Percentiles rank a stretch among this genome's conserved stretches.
These are phyloP conservation scores for Capronia coronata DNA, from an alignment of 2,329 filamentous ascomycete species.

Conservation along the genomic window DNA sequence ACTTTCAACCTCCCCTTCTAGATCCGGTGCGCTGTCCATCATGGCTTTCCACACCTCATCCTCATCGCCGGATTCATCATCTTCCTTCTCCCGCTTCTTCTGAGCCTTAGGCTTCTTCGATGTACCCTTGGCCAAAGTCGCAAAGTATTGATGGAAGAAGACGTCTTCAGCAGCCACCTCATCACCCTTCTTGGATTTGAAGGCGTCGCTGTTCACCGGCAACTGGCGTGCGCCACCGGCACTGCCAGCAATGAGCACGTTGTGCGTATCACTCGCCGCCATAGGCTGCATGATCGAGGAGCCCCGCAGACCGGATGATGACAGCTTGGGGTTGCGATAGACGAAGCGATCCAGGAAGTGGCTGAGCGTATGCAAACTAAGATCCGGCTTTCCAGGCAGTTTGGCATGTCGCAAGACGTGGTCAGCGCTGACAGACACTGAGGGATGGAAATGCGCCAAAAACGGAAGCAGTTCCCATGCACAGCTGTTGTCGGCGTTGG, in stretches of 20 bases:
- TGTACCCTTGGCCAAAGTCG: slow-evolving; percentile 60
- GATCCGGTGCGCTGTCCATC: slow-evolving; percentile 70
- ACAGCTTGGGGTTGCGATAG: slow-evolving; percentile 81
- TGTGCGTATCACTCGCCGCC: slow-evolving; percentile 54
- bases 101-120: slow-evolving; percentile 37
- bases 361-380: slow-evolving; percentile 82
- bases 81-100: slow-evolving; percentile 43
- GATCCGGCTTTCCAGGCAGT: slow-evolving; percentile 79
- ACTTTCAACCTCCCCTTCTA: slow-evolving; percentile 59
- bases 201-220: slow-evolving; percentile 76
- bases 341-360: slow-evolving; percentile 97
- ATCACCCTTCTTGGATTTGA: slow-evolving; percentile 85
- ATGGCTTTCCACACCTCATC: slow-evolving; percentile 90
- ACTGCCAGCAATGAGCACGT: slow-evolving; percentile 56
- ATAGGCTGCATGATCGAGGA: slow-evolving; percentile 96
- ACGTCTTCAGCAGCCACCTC: slow-evolving; percentile 86
- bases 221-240: slow-evolving; percentile 48
- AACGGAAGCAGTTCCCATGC: slow-evolving; percentile 83
- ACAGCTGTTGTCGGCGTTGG: slow-evolving; percentile 87
- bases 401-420: slow-evolving; percentile 63
- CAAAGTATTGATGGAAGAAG: slow-evolving; percentile 98
- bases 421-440: slow-evolving; percentile 75
- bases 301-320: slow-evolving; percentile 59
- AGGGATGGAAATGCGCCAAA: slow-evolving; percentile 81
- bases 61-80: slow-evolving; percentile 55